Conservation (phyloP, 176 grass and related monocot species). For the Aegilops bicornis region DNA sequence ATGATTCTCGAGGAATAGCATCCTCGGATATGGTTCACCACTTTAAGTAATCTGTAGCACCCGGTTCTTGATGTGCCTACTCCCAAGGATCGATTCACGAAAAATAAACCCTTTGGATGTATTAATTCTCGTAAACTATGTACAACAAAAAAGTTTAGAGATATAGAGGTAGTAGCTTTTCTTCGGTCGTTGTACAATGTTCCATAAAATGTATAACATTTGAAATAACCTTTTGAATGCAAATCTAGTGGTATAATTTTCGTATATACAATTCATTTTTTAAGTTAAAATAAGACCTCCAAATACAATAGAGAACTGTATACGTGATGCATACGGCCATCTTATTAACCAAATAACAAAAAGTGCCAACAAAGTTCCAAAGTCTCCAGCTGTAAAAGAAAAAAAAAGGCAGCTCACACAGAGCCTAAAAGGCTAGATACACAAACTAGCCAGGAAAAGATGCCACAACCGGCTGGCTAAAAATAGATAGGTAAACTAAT, state of each 20-base stretch:
- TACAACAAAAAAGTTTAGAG: not conserved
- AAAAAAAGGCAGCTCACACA: too few species aligned
- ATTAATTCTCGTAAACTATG: not conserved
- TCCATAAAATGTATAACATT: not conserved
- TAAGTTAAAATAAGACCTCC: too few species aligned
- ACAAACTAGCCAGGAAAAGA: too few species aligned
- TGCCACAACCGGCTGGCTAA: too few species aligned
- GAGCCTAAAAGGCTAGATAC: too few species aligned
- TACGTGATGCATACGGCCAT: too few species aligned
- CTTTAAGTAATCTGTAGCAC: conserved; percentile 17
- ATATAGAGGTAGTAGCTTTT: not conserved
- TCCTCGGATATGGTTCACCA: conserved; percentile 48
- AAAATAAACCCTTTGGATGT: not conserved
- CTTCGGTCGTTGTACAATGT: not conserved
- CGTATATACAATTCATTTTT: not conserved
- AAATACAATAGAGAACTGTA: too few species aligned
- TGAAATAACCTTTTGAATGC: not conserved
- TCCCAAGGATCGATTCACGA: conserved; percentile 15
- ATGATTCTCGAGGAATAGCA: conserved; percentile 39
- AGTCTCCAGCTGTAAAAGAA: too few species aligned
- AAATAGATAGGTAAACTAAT: too few species aligned
- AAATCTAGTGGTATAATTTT: not conserved
- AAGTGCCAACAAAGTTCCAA: too few species aligned
- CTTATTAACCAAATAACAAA: too few species aligned
- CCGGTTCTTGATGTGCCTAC: conserved; percentile 37